phyloP scores from a whole-genome alignment of 371 early-diverging fungal genomes.

The Cladochytrium tenue region DNA sequence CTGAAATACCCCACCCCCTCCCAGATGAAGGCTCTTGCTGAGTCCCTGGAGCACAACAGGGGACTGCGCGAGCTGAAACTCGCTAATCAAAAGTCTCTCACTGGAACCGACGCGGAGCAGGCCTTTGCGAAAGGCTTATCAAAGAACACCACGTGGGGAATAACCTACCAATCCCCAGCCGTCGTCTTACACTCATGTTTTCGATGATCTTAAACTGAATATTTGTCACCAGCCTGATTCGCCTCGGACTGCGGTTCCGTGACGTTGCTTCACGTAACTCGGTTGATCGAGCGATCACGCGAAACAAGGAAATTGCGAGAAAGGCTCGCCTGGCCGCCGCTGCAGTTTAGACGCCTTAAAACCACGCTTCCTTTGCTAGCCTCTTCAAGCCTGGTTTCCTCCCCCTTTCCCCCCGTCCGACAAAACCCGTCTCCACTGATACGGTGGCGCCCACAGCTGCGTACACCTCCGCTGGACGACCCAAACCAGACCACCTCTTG shows the following conservation, averaged over 20 bases:
- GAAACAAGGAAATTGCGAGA: conserved; percentile 42
- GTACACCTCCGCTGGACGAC: no score
- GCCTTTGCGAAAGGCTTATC: conserved; percentile 30
- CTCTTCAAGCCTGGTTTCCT: no score
- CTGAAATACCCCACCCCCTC: neutral
- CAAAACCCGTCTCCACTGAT: no score
- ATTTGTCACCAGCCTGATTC: conserved; percentile 25
- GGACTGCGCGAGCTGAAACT: conserved; percentile 34
- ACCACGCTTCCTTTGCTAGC: neutral
- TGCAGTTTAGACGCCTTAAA: neutral
- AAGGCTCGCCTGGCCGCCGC: conserved; percentile 3
- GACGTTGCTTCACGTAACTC: conserved; percentile 36
- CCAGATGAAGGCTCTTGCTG: conserved; percentile 43
- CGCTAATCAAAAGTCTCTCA: conserved; percentile 30
- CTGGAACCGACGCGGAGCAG: conserved; percentile 50
- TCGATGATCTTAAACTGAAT: no score
- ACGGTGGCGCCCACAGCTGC: no score
- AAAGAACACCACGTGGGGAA: conserved; percentile 34
- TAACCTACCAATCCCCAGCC: no score
- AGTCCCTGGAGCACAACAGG: conserved; percentile 29
- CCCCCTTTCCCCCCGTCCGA: no score
- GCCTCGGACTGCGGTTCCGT: conserved; percentile 30
- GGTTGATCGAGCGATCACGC: conserved; percentile 36
- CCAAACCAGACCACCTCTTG: no score
- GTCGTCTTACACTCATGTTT: no score